Evolutionary conservation across 176 grass and related monocot genomes (phyloP).

Genomic region (Tillandsia leiboldiana): DNA sequence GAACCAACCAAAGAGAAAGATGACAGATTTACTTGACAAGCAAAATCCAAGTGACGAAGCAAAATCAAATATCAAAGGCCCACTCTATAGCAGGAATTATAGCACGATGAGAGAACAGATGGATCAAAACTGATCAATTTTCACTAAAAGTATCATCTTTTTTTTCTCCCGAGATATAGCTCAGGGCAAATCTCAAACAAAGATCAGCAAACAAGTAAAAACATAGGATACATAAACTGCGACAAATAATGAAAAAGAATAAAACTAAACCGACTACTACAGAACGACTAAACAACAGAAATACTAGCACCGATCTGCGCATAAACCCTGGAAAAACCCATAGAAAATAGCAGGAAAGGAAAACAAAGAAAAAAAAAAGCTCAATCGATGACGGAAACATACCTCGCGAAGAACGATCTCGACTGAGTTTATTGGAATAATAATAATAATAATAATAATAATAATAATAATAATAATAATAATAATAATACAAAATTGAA

Average conservation of each 20-base stretch:
- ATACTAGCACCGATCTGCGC: background rate
- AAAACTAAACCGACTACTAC: background rate
- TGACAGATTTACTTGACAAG: background rate
- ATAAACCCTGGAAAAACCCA: background rate
- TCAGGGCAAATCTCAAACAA: background rate
- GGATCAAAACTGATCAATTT: background rate
- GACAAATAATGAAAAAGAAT: background rate
- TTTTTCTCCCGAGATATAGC: background rate
- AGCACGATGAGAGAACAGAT: background rate
- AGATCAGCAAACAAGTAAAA: background rate
- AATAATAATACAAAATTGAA: background rate
- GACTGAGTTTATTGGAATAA: background rate
- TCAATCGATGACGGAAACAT: background rate
- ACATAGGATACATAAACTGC: background rate
- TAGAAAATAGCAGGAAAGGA: background rate
- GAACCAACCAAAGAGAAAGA: slow-evolving; percentile 14
- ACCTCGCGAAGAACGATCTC: background rate
- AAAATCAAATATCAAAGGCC: background rate
- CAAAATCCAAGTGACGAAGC: background rate
- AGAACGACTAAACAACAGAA: background rate
- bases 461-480: slow-evolving; percentile 1
- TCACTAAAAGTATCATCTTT: background rate
- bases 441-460: background rate
- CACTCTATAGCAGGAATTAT: background rate
- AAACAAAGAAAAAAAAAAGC: background rate